Evolutionary conservation across 305 asterid genomes (phyloP), one percentile per base, ranked within the genome.

Genomic region (Solanum aculeatissimum): DNA sequence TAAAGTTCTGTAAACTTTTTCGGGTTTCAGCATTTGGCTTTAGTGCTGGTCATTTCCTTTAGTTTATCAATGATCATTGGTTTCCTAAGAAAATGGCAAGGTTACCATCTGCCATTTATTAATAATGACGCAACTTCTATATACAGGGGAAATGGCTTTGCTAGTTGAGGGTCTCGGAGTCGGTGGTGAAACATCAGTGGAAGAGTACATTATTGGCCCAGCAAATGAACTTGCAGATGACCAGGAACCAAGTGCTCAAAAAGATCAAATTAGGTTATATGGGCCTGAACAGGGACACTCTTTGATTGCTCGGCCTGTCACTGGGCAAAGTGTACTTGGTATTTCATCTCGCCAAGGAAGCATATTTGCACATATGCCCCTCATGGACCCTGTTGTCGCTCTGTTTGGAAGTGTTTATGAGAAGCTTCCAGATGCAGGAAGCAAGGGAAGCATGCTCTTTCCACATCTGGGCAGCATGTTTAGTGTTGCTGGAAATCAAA

Each of bases 381-480:
- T 89, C 71, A 84, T 88, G 84, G 90, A 89, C 84, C 92, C 92
- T 51, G 81, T 89, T 16, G 92, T 89, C 47, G 54, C 86, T 71
- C 89, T 89, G 11, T 89, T 89, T 66, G 89, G 90, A 5, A 88
- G 89, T 13, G 85, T 89, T 54, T 87, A 89, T 74, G 91, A 86
- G 82, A 89, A 86, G 84, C 72, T 86, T 83, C 90, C 88, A 15
- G 91, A 89, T 72, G 45, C 80, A 15, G 91, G 92, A 84, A 89
- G 90, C 81, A 89, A 84, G 83, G 88, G 90, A 65, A 89, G 92
- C 89, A 89, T 86, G 92, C 82, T 75, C 71, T 89, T 89, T 81
- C 90, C 92, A 7, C 88, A 85, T 83, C 79, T 89, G 6, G 90
- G 90, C 65, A 89, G 92, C 82, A 86, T 88, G 92, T 81, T 89